phyloP scores from a whole-genome alignment of 2,329 filamentous ascomycete genomes.

The Ceratocystiopsis brevicomis region DNA sequence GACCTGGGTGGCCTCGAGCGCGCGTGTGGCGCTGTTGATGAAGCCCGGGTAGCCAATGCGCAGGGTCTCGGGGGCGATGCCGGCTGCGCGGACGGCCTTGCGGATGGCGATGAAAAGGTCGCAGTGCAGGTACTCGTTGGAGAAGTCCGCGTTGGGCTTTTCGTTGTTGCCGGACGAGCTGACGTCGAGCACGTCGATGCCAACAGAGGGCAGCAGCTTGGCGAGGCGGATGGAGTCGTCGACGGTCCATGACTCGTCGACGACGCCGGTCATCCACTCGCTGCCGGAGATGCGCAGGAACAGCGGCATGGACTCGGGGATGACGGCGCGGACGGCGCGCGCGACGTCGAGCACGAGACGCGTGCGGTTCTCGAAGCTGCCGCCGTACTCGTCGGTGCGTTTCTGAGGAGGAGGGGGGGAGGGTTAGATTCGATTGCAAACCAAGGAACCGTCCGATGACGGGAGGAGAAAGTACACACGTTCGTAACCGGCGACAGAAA shows the following conservation, averaged over 20 bases:
- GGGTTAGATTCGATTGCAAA: too few species aligned
- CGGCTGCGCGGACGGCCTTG: slow-evolving; percentile 33
- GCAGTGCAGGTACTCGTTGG: slow-evolving; percentile 41
- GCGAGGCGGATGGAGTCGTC: slow-evolving; percentile 50
- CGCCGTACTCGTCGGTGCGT: slow-evolving; percentile 46
- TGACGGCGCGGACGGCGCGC: slow-evolving; percentile 27
- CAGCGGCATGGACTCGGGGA: slow-evolving; percentile 35
- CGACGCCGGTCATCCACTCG: slow-evolving; percentile 36
- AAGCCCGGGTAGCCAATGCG: slow-evolving; percentile 57
- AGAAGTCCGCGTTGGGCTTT: slow-evolving; percentile 48
- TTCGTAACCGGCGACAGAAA: slow-evolving; percentile 45
- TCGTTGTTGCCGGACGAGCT: slow-evolving; percentile 52
- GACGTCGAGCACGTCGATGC: slow-evolving; percentile 71
- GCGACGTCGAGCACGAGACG: slow-evolving; percentile 39
- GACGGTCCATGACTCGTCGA: slow-evolving; percentile 43
- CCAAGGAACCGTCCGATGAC: too few species aligned
- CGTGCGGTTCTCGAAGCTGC: slow-evolving; percentile 45
- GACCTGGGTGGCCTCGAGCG: slow-evolving; percentile 36
- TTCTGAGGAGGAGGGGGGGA: too few species aligned
- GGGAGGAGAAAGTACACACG: too few species aligned
- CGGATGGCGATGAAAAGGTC: slow-evolving; percentile 56
- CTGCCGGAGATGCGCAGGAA: slow-evolving; percentile 41
- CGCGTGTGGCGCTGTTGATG: slow-evolving; percentile 51
- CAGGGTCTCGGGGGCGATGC: slow-evolving; percentile 29
- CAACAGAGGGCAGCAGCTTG: slow-evolving; percentile 47